Base-by-base conservation (phyloP, 805 yeast species). In the Dipodascus albidus region DNA sequence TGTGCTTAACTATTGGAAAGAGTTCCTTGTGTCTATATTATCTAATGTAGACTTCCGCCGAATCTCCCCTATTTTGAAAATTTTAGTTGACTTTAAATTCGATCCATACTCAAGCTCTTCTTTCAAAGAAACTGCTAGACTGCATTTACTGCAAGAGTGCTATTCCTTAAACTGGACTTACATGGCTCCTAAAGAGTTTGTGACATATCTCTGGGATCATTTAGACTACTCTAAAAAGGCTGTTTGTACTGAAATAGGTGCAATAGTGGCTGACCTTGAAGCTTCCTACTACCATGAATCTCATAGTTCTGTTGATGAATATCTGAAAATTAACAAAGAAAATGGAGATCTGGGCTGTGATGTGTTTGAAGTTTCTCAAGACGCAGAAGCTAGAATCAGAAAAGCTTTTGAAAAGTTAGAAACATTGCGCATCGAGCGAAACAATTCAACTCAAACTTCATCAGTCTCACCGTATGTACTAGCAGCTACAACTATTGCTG, bases 21-120 rank as follows among this genome's bases (percentile, higher is more conserved):
- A 87, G 0, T 77, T 87, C 50, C 72, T 83, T 2, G 83, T 87
- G 83, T 84, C 88, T 85, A 62, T 81, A 1, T 85, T 88, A 0
- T 66, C 80, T 0, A 82, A 79, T 59, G 71, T 81, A 41, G 74
- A 67, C 47, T 53, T 56, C 42, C 77, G 96, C 63, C 75, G 96
- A 54, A 75, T 79, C 53, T 81, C 83, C 14, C 73, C 74, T 11
- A 64, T 85, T 2, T 66, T 74, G 21, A 63, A 70, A 27, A 67
- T 70, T 6, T 68, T 85, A 15, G 65, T 76, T 19, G 67, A 74
- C 24, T 74, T 83, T 52, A 67, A 72, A 2, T 62, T 82, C 17
- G 78, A 77, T 53, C 64, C 65, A 27, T 72, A 72, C 24, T 77
- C 82, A 0, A 81, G 80, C 52, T 76, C 85, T 17, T 87, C 89